Evolutionary conservation across 257 asterid genomes (phyloP).

Genomic region (Solanum etuberosum): DNA sequence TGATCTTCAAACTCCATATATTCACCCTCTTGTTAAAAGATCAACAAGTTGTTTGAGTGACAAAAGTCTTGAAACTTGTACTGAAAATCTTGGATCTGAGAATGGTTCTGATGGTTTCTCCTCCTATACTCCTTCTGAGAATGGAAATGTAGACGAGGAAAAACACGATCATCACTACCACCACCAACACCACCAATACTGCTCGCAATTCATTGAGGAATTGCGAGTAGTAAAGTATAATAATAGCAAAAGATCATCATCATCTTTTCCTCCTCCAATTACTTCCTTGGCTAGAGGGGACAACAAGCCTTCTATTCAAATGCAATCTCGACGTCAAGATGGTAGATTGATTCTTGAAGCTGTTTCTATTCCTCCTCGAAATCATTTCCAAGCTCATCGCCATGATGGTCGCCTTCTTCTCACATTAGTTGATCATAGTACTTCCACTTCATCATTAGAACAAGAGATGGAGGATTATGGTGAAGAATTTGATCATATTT

Average conservation of each 20-base stretch:
- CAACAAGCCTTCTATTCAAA: conserved; percentile 37
- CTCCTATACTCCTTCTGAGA: conserved; percentile 16
- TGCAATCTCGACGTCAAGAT: conserved; percentile 46
- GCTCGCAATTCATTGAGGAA: conserved; percentile 13
- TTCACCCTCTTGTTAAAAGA: conserved; percentile 53
- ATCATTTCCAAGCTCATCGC: conserved; percentile 50
- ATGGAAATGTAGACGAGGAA: conserved; percentile 18
- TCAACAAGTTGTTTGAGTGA: conserved; percentile 42
- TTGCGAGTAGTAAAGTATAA: conserved; percentile 22
- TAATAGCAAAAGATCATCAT: conserved; percentile 20
- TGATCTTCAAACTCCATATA: conserved; percentile 35
- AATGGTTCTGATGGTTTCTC: conserved; percentile 69
- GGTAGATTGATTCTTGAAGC: conserved; percentile 79
- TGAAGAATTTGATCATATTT: conserved; percentile 12
- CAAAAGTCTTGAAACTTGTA: conserved; percentile 68
- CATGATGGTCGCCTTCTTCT: conserved; percentile 61
- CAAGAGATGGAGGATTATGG: neutral
- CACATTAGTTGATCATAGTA: conserved; percentile 14
- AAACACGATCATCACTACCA: conserved; percentile 1
- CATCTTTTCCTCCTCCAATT: conserved; percentile 65
- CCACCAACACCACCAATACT: neutral
- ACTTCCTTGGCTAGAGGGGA: conserved; percentile 39
- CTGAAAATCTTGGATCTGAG: conserved; percentile 85
- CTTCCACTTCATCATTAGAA: neutral
- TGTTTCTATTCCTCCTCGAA: conserved; percentile 39